A percentile compares a stretch with the other conserved stretches of the same genome.
phyloP scores from a whole-genome alignment of 768 basidiomycete species.

The Lepiota venenata region DNA sequence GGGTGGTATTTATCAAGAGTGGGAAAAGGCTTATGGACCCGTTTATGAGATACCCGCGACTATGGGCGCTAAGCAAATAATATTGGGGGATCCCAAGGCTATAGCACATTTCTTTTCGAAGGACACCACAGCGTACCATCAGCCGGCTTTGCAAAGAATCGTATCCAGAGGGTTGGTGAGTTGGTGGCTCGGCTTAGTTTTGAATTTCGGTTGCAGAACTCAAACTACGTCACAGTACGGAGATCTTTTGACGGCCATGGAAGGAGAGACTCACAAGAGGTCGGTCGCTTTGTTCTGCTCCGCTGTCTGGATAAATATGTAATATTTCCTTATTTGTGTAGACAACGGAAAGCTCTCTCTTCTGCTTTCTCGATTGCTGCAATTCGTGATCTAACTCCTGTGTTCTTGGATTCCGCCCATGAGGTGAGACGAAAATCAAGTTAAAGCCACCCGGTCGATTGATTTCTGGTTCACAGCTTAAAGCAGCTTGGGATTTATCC shows the following conservation, averaged over 20 bases:
- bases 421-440: conserved; percentile 28
- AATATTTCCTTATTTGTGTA: conserved; percentile 8
- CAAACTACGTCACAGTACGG: too few species aligned
- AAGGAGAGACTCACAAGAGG: conserved; percentile 27
- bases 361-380: conserved; percentile 51
- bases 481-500: too few species aligned
- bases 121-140: conserved; percentile 46
- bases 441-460: too few species aligned
- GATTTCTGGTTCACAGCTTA: too few species aligned
- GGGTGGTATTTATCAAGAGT: conserved; percentile 35
- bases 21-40: conserved; percentile 45
- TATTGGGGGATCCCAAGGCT: conserved; percentile 46
- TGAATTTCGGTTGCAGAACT: too few species aligned
- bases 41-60: conserved; percentile 35
- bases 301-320: not conserved
- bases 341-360: conserved; percentile 46
- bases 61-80: conserved; percentile 29
- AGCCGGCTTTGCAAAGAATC: conserved; percentile 26
- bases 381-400: conserved; percentile 38
- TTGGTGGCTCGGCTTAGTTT: not conserved
- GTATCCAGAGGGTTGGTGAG: conserved; percentile 37
- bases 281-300: too few species aligned
- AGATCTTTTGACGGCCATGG: too few species aligned
- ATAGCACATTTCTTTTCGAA: conserved; percentile 46
- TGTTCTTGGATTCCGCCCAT: conserved; percentile 50